Evolutionary conservation across 345 rosid genomes (phyloP).

Genomic region (Erucastrum elatum): DNA sequence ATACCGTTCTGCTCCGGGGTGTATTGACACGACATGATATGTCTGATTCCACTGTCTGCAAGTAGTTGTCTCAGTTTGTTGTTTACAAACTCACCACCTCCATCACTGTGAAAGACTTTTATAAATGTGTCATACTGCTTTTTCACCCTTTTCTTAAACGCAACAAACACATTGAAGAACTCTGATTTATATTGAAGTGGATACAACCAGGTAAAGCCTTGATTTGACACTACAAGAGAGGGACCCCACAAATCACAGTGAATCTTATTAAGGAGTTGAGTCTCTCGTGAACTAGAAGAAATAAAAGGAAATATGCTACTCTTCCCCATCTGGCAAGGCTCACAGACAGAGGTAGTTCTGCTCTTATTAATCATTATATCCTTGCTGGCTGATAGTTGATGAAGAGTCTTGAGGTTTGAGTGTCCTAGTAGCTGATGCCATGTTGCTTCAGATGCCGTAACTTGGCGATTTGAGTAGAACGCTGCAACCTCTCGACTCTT

Average conservation of each 20-base stretch:
- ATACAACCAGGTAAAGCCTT: background rate
- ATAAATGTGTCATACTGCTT: background rate
- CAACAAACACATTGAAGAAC: background rate
- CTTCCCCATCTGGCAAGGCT: background rate
- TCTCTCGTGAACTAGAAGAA: background rate
- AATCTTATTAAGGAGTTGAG: background rate
- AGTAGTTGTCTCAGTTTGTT: too few species aligned
- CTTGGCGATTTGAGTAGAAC: background rate
- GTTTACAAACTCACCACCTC: background rate
- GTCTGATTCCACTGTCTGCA: too few species aligned
- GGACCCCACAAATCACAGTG: background rate
- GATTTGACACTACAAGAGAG: background rate
- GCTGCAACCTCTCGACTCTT: background rate
- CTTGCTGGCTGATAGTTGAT: background rate
- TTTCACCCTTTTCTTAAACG: background rate
- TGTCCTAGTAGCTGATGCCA: background rate
- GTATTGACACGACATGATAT: too few species aligned
- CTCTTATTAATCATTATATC: background rate
- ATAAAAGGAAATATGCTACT: background rate
- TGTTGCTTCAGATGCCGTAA: background rate
- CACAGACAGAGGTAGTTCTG: background rate
- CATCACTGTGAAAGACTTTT: background rate
- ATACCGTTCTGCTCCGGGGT: too few species aligned
- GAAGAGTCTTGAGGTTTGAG: background rate
- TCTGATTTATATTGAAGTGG: background rate